Percentiles rank a stretch among this genome's conserved stretches.
Conservation (phyloP, 352 stramenopile species). For the Halophytophthora polymorphica region DNA sequence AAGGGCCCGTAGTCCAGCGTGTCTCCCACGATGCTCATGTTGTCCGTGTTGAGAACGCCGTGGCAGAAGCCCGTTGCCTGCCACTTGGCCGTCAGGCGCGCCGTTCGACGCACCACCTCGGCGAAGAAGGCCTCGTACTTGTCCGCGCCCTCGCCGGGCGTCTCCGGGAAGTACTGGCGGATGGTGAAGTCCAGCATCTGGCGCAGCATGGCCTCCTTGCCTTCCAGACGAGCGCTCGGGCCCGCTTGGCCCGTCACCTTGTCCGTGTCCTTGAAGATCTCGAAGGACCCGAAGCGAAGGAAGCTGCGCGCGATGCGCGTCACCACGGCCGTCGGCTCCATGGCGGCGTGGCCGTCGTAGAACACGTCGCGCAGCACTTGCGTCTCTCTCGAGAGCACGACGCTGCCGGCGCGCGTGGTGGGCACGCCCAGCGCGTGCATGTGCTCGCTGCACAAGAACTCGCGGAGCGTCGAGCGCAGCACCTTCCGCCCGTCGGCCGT, state of each 20-base stretch:
- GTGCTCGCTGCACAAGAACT: conserved; percentile 96
- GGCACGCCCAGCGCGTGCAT: conserved; percentile 94
- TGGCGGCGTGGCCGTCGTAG: conserved; percentile 81
- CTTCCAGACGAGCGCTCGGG: conserved; percentile 59
- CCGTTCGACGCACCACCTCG: conserved; percentile 71
- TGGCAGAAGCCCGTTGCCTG: conserved; percentile 89
- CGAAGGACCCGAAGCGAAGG: conserved; percentile 94
- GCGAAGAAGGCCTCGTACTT: conserved; percentile 55
- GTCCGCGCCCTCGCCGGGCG: conserved; percentile 19
- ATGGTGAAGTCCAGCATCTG: conserved; percentile 83
- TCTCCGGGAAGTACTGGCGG: conserved; percentile 59
- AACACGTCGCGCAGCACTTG: conserved; percentile 85
- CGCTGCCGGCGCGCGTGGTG: conserved; percentile 90
- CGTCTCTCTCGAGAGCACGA: conserved; percentile 69
- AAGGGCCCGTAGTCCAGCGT: conserved; percentile 93
- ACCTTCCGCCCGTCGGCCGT: conserved; percentile 93
- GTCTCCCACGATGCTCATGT: conserved; percentile 89
- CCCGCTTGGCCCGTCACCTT: conserved; percentile 53
- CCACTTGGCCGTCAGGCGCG: conserved; percentile 79
- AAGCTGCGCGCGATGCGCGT: conserved; percentile 92
- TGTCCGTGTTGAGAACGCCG: conserved; percentile 92
- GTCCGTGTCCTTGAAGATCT: conserved; percentile 91
- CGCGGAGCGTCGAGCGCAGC: conserved; percentile 91
- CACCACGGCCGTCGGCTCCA: conserved; percentile 83
- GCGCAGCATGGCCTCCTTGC: conserved; percentile 65